These are phyloP conservation scores for Blastobotrys serpentis DNA, from an alignment of 1,139 yeast species.

Conservation along the genomic window DNA sequence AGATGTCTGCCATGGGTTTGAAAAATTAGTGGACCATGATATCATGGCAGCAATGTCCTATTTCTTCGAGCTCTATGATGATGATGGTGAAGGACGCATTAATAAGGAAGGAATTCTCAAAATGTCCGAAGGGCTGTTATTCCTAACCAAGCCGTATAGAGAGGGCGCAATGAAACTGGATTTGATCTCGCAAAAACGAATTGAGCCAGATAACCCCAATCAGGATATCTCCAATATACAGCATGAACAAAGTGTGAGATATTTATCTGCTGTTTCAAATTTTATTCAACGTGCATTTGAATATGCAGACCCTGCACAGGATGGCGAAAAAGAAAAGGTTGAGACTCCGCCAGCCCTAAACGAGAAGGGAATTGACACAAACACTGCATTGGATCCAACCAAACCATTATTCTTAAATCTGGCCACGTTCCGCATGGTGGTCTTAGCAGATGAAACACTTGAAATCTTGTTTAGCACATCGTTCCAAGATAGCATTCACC, in stretches of 20 bases:
- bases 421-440: constrained; percentile 92
- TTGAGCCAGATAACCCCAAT: constrained; percentile 22
- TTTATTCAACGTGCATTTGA: constrained; percentile 88
- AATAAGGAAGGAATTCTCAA: constrained; percentile 78
- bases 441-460: constrained; percentile 89
- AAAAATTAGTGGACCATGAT: constrained; percentile 66
- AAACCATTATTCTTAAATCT: constrained; percentile 73
- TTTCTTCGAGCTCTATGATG: constrained; percentile 74
- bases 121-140: constrained; percentile 82
- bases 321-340: constrained; percentile 10
- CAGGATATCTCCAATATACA: constrained; percentile 50
- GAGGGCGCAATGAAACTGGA: constrained; percentile 32
- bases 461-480: constrained; percentile 77
- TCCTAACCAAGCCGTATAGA: constrained; percentile 69
- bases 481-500: constrained; percentile 62
- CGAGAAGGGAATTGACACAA: constrained; percentile 47
- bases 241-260: constrained; percentile 74
- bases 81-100: constrained; percentile 57
- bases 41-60: constrained; percentile 75
- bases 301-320: constrained; percentile 75
- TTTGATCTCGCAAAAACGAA: constrained; percentile 22
- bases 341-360: constrained; percentile 33
- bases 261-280: constrained; percentile 80
- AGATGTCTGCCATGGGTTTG: constrained; percentile 72
- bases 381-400: constrained; percentile 78